These are phyloP conservation scores for Dictyostelium brefeldianum DNA, from an alignment of 78 protist species.

Conservation along the genomic window DNA sequence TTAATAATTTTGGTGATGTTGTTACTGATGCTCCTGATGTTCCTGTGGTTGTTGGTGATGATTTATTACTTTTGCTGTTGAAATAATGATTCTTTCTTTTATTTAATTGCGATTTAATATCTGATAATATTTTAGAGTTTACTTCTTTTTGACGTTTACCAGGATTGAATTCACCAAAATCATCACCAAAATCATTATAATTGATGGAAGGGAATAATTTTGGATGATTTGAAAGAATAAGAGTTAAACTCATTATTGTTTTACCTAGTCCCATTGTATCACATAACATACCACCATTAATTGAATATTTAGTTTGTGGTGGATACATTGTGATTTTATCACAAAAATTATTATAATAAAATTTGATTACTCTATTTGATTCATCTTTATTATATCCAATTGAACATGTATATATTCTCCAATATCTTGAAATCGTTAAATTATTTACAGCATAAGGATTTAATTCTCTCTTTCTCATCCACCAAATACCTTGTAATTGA, in stretches of 20 bases:
- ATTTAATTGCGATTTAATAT: not conserved
- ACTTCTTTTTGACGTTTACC: no score
- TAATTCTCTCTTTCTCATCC: conserved; percentile 56
- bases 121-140: not conserved
- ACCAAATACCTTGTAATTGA: conserved; percentile 48
- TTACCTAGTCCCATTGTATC: conserved; percentile 89
- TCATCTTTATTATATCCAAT: not conserved
- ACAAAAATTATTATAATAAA: conserved; percentile 37
- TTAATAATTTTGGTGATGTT: not conserved
- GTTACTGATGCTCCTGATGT: not conserved
- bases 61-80: not conserved
- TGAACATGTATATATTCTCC: conserved; percentile 3
- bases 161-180: not conserved
- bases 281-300: conserved; percentile 54
- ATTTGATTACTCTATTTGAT: not conserved
- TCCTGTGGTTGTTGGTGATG: not conserved
- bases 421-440: not conserved
- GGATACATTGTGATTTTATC: conserved; percentile 40
- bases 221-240: conserved; percentile 49
- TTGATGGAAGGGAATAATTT: not conserved
- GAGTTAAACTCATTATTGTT: conserved; percentile 57
- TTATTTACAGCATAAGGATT: conserved; percentile 12
- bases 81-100: not conserved
- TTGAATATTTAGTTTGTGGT: conserved; percentile 9
- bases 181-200: not conserved